A percentile compares a stretch with the other conserved stretches of the same genome.
Conservation (phyloP, 2,329 filamentous ascomycete genomes). For the Paracamarosporium sp. region DNA sequence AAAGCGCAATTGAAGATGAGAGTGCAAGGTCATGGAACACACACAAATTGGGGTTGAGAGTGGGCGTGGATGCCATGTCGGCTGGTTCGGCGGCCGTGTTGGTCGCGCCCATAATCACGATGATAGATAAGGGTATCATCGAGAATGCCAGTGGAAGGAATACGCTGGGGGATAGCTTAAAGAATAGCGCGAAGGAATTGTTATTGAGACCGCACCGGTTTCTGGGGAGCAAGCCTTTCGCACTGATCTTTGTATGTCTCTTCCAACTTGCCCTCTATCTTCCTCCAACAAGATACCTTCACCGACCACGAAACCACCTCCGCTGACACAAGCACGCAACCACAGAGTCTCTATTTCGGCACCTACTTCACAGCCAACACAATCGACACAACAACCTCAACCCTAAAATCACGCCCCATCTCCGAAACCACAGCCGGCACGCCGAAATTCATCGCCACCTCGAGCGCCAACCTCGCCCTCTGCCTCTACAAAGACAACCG, state of each 20-base stretch:
- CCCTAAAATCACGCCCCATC: slow-evolving; percentile 62
- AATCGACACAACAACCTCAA: slow-evolving; percentile 80
- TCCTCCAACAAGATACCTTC: neutral
- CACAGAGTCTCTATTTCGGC: slow-evolving; percentile 74
- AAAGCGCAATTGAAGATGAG: slow-evolving; percentile 10
- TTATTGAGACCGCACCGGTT: slow-evolving; percentile 66
- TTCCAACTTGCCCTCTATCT: too few relatives aligned
- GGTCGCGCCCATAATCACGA: slow-evolving; percentile 83
- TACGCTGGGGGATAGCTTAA: slow-evolving; percentile 66
- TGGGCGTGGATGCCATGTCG: slow-evolving; percentile 72
- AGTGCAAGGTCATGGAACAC: slow-evolving; percentile 70
- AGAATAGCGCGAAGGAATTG: slow-evolving; percentile 63
- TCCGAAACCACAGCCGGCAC: slow-evolving; percentile 73
- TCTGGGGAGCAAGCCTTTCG: slow-evolving; percentile 70
- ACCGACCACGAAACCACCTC: neutral
- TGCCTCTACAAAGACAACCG: slow-evolving; percentile 90
- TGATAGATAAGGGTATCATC: slow-evolving; percentile 84
- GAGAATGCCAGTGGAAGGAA: slow-evolving; percentile 78
- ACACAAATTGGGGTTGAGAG: slow-evolving; percentile 69
- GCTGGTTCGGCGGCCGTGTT: slow-evolving; percentile 75
- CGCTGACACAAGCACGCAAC: neutral
- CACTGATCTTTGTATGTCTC: slow-evolving; percentile 61
- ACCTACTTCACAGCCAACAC: slow-evolving; percentile 90
- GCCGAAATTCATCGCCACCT: slow-evolving; percentile 81
- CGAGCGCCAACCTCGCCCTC: slow-evolving; percentile 80